phyloP scores from a whole-genome alignment of 83 land plant genomes.

The Diphasiastrum complanatum region DNA sequence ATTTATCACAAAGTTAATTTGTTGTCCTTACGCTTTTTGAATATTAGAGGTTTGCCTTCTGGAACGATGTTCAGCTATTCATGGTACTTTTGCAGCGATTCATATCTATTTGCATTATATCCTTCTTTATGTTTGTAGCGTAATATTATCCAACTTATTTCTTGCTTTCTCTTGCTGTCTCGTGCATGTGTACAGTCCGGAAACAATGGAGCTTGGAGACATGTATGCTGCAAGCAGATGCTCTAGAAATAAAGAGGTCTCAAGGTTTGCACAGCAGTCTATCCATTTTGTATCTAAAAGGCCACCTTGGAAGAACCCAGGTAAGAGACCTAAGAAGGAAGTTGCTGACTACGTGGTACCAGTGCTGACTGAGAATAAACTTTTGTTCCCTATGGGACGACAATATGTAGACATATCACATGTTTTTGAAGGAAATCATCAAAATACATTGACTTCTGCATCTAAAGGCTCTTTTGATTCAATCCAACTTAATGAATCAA shows the following conservation, averaged over 20 bases:
- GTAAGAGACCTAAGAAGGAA: conserved; percentile 6
- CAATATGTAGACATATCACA: neutral
- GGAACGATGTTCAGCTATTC: too few relatives aligned
- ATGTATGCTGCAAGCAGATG: conserved; percentile 14
- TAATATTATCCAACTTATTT: too few relatives aligned
- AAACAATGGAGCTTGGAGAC: conserved; percentile 14
- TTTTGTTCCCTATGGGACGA: neutral
- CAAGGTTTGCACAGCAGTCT: conserved; percentile 12
- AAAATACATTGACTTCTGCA: too few relatives aligned
- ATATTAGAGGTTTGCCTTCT: too few relatives aligned
- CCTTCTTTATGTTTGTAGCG: too few relatives aligned
- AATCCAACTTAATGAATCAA: too few relatives aligned
- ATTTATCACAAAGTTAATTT: too few relatives aligned
- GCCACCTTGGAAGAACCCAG: conserved; percentile 16
- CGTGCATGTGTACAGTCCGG: conserved; percentile 17
- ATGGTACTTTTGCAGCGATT: too few relatives aligned
- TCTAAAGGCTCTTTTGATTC: too few relatives aligned
- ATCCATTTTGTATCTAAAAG: conserved; percentile 3
- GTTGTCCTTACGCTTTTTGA: too few relatives aligned
- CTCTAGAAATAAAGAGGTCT: neutral
- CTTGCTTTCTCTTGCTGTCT: too few relatives aligned
- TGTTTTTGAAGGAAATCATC: neutral
- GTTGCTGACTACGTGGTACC: neutral
- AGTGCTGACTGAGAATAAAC: neutral
- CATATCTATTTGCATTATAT: too few relatives aligned